Base-by-base conservation (phyloP, 352 stramenopile genomes). In the Phytopythium ostracodes region DNA sequence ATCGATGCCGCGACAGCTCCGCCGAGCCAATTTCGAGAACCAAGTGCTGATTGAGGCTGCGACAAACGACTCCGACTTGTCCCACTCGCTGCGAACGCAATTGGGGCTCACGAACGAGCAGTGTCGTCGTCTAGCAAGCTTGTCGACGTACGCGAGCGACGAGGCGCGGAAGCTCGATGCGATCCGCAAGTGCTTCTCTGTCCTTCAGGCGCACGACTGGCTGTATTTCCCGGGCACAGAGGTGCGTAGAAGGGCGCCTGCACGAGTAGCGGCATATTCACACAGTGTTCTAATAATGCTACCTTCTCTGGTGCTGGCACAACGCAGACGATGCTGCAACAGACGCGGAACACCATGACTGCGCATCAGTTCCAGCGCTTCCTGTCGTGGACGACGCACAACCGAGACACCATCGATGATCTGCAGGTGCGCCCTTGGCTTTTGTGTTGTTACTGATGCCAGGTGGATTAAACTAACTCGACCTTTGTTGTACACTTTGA, bases 131-230 rank as follows among this genome's bases (percentile, higher is more conserved):
- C 66, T 96, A 17, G 68, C 79, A 22, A 75, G 63, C 36, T 59
- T 93, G 53, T 67, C 68, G 15, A 53, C 66, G 8, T 61, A 74
- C 24, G 76, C 85, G 4, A 83, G 73, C 20, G 76, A 93, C 38
- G 87, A 96, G 67, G 69, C 81, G 33, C 74, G 72, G 20, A 89
- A 93, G 58, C 72, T 96, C 9, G 82, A 91, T 29, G 86, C 78
- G 2, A 93, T 96, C 55, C 73, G 73, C n/a, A 96, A 96, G 59
- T 96, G 87, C 49, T 96, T 96, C 55, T 87, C 87, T 11, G 82
- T 86, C 22, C 60, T 96, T 15, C 83, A 78, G 38, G 84, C 82
- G 1, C 87, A 96, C 62, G 85, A 94, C 66, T 96, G 87, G 87
- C 75, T 96, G 25, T 91, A 91, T 57, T 92, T 94, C 40, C 78